Evolutionary conservation across 441 rosid species (phyloP).

Genomic region (Erysimum pusillum): DNA sequence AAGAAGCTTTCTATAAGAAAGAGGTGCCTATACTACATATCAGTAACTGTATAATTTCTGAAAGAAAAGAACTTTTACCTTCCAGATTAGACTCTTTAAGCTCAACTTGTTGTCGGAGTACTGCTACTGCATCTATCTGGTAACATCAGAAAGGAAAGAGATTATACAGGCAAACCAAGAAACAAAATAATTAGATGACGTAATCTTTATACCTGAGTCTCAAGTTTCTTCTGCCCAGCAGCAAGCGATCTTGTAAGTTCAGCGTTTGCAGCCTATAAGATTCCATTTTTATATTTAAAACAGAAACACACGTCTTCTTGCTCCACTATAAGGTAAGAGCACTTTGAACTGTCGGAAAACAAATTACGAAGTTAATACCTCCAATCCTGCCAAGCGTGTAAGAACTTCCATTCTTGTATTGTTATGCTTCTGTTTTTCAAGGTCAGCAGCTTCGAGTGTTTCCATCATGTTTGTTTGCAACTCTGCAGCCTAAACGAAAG

Average conservation of each 20-base stretch:
- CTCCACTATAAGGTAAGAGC: slow-evolving; percentile 19
- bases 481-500: slow-evolving; percentile 74
- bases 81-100: slow-evolving; percentile 72
- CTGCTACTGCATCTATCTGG: slow-evolving; percentile 75
- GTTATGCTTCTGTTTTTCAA: slow-evolving; percentile 94
- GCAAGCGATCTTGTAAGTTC: slow-evolving; percentile 92
- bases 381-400: slow-evolving; percentile 76
- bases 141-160: slow-evolving; percentile 41
- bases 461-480: slow-evolving; percentile 93
- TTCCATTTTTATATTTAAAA: slow-evolving; percentile 41
- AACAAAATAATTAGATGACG: slow-evolving; percentile 30
- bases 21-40: slow-evolving; percentile 2
- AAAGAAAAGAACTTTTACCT: slow-evolving; percentile 55
- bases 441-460: slow-evolving; percentile 89
- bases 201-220: slow-evolving; percentile 73
- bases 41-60: slow-evolving; percentile 7
- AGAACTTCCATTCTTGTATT: slow-evolving; percentile 95
- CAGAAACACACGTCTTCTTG: slow-evolving; percentile 23
- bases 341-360: slow-evolving; percentile 14
- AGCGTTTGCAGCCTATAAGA: slow-evolving; percentile 87
- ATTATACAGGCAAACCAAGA: slow-evolving; percentile 13
- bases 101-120: slow-evolving; percentile 72
- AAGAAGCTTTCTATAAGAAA: slow-evolving; percentile 20
- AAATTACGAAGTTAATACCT: slow-evolving; percentile 62
- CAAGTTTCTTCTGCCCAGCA: slow-evolving; percentile 82